Conservation (phyloP, 306 rosid genomes). For the Trifolium pratense region DNA sequence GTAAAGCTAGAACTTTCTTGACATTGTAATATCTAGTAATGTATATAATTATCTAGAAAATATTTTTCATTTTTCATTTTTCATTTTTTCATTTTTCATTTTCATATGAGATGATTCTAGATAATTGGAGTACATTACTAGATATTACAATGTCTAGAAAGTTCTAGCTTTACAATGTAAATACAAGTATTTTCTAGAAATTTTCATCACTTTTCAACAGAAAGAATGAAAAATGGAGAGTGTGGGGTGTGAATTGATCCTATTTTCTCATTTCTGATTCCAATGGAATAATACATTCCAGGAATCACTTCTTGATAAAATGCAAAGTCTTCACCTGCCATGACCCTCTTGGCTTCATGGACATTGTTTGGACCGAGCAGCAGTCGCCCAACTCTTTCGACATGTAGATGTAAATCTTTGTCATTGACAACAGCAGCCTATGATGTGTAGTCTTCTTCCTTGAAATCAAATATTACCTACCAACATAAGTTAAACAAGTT, state of each 20-base stretch:
- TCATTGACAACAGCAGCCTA: slow-evolving; percentile 51
- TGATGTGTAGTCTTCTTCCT: slow-evolving; percentile 31
- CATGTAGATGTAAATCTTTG: slow-evolving; percentile 61
- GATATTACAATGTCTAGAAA: no score
- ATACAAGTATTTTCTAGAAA: no score
- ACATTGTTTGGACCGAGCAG: slow-evolving; percentile 68
- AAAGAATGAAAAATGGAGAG: slow-evolving; percentile 74
- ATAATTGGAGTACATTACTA: no score
- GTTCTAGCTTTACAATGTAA: no score
- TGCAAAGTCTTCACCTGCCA: slow-evolving; percentile 84
- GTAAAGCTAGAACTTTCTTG: slow-evolving; percentile 67
- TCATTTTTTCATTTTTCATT: no score
- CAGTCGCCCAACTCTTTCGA: slow-evolving; percentile 60
- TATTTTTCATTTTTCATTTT: no score
- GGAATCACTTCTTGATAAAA: slow-evolving; percentile 65
- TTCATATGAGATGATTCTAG: no score
- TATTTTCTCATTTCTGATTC: slow-evolving; percentile 64
- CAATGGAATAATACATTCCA: slow-evolving; percentile 54
- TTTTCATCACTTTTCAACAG: no score
- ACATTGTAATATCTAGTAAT: no score
- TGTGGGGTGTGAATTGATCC: slow-evolving; percentile 74
- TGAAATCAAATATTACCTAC: slow-evolving; percentile 42
- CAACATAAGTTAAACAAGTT: slow-evolving; percentile 28
- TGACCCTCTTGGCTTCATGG: slow-evolving; percentile 44
- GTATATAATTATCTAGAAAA: no score